Evolutionary conservation across 306 rosid species (phyloP), one percentile per base, ranked within the genome.

Genomic region (Canavalia ensiformis): DNA sequence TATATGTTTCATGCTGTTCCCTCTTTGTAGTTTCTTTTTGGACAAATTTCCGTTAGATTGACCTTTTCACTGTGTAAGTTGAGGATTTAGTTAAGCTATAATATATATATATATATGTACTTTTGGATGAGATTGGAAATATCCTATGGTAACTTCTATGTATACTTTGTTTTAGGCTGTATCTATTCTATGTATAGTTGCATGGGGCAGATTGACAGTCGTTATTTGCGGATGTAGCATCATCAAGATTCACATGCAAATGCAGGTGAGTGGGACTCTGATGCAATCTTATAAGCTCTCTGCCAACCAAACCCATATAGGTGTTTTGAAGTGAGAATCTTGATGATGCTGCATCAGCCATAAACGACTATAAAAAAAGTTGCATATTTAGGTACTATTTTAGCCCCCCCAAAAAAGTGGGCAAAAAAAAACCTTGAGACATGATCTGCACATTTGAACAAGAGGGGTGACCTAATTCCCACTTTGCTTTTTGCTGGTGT

Each of bases 301-400:
- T 65, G 64, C 74, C 72, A 67, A 44, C 72, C 49, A 72, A 39
- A 57, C 84, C 84, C 25, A 18, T 18, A 52, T 74, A 31, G 71
- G 75, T 81, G 70, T 82, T 70, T 85, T 82, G 73, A 81, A 85
- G 33, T 95, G 99, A 93, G 99, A 95, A 93, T 95, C 99, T 95
- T 93, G 99, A 95, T 95, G 99, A 95, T 95, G 99, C 97, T 93
- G 97, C 99, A 93, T 91, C 97, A 59, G 97, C 97, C 88, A 90
- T 88, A 46, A 87, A 90, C 89, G 91, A 51, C 97, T 91, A 76
- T 45, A 58, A 80, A 44, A 42, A 82, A 54, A 59, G 65, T 75
- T 80, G 46, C 31, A n/a, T 37, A 18, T 18, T 18, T 18, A 69
- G 66, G 74, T 74, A 59, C 66, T 39, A 50, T 75, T 81, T 71